Evolutionary conservation across 2,329 filamentous ascomycete genomes (phyloP).

Genomic region (Thermothelomyces thermophilus): DNA sequence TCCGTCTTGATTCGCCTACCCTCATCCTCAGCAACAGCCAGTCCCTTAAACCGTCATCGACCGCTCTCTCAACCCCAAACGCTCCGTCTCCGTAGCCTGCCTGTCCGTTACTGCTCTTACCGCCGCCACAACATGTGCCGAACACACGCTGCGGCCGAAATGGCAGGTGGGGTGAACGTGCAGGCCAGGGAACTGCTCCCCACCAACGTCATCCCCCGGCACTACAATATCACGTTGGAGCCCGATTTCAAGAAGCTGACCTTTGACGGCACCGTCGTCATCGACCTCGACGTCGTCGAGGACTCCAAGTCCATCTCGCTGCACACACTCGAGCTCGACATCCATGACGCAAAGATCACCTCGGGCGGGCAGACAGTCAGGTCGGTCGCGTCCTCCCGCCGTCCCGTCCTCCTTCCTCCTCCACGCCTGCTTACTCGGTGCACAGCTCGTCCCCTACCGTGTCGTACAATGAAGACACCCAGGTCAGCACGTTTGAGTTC

Average conservation of each 20-base stretch:
- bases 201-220: slow-evolving; percentile 81
- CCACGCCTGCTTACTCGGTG: slow-evolving; percentile 21
- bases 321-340: slow-evolving; percentile 80
- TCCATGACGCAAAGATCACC: slow-evolving; percentile 65
- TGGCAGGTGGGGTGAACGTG: slow-evolving; percentile 31
- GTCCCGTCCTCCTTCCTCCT: slow-evolving; percentile 15
- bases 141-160: slow-evolving; percentile 31
- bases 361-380: slow-evolving; percentile 49
- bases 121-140: slow-evolving; percentile 67
- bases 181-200: slow-evolving; percentile 76
- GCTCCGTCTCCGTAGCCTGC: slow-evolving; percentile 16
- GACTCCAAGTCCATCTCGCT: slow-evolving; percentile 80
- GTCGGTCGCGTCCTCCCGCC: slow-evolving; percentile 24
- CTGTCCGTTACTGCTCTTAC: slow-evolving; percentile 62
- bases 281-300: slow-evolving; percentile 81
- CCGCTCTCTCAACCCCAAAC: slow-evolving; percentile 12
- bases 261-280: slow-evolving; percentile 76
- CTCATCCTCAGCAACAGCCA: slow-evolving; percentile 16
- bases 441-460: slow-evolving; percentile 59
- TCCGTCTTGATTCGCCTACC: slow-evolving; percentile 17
- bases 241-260: slow-evolving; percentile 83
- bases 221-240: slow-evolving; percentile 89
- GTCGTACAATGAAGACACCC: slow-evolving; percentile 68
- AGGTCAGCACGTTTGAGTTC: slow-evolving; percentile 78
- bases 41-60: slow-evolving; percentile 10